Conservation (phyloP, 1,284 basidiomycete genomes). For the Ceratobasidium sp. region DNA sequence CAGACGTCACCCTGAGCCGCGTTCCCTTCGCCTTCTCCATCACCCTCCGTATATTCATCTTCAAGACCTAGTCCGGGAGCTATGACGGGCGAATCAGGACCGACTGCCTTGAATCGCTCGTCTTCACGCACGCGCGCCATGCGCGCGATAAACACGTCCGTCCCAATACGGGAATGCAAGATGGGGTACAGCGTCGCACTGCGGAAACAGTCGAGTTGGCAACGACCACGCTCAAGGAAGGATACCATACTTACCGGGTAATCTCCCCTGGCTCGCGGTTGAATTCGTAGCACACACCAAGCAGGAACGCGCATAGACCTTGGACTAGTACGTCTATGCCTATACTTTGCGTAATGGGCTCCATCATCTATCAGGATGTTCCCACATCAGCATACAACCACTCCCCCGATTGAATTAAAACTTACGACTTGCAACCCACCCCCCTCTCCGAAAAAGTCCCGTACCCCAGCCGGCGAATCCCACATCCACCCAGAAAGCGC, state of each 20-base stretch:
- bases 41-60: conserved; percentile 53
- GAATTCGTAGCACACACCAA: conserved; percentile 96
- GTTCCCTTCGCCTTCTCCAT: conserved; percentile 54
- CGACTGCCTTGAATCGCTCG: conserved; percentile 88
- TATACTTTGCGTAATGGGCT: conserved; percentile 91
- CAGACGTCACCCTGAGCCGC: conserved; percentile 87
- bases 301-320: conserved; percentile 90
- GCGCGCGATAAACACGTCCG: conserved; percentile 90
- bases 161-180: conserved; percentile 80
- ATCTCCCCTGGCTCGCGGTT: conserved; percentile 94
- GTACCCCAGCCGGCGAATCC: conserved; percentile 91
- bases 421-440: conserved; percentile 91
- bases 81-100: conserved; percentile 72
- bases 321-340: conserved; percentile 91
- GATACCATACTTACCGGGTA: conserved; percentile 70
- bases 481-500: conserved; percentile 94
- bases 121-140: conserved; percentile 91
- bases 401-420: conserved; percentile 49
- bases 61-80: conserved; percentile 53
- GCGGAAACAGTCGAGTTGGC: conserved; percentile 19
- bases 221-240: too few relatives aligned
- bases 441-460: conserved; percentile 89
- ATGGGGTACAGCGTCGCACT: conserved; percentile 90
- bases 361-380: conserved; percentile 76
- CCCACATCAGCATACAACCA: neutral